phyloP scores from a whole-genome alignment of 441 rosid species.

The Pelargonium fulgidum region DNA sequence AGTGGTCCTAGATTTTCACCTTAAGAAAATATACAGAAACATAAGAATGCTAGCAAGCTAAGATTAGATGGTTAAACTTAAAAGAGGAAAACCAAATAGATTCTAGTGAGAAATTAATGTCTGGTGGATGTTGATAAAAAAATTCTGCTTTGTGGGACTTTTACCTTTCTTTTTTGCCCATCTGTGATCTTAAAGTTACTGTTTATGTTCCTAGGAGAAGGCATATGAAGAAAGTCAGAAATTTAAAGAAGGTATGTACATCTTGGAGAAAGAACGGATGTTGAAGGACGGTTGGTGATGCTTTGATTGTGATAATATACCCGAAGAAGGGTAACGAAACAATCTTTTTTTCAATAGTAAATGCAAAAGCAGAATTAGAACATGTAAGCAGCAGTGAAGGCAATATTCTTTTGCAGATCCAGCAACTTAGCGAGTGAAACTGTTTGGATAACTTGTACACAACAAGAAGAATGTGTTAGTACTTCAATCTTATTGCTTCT shows the following conservation, averaged over 20 bases:
- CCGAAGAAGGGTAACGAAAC: too few relatives aligned
- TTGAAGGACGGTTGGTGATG: constrained; percentile 35
- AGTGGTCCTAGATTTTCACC: too few relatives aligned
- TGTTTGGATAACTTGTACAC: background rate
- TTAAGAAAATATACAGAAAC: too few relatives aligned
- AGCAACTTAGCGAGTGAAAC: background rate
- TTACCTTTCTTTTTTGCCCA: background rate
- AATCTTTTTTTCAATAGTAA: background rate
- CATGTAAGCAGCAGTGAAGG: background rate
- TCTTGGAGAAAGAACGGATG: constrained; percentile 39
- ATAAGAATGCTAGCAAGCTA: too few relatives aligned
- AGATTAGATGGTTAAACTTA: too few relatives aligned
- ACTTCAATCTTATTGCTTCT: too few relatives aligned
- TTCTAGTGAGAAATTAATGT: too few relatives aligned
- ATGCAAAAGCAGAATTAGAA: background rate
- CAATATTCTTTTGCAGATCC: background rate
- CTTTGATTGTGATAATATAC: background rate
- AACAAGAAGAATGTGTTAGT: too few relatives aligned
- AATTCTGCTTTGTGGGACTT: too few relatives aligned
- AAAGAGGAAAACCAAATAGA: too few relatives aligned
- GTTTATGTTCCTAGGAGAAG: constrained; percentile 29
- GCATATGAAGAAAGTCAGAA: constrained; percentile 39
- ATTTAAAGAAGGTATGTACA: constrained; percentile 38
- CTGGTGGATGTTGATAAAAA: too few relatives aligned
- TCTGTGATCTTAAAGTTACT: background rate